phyloP scores from a whole-genome alignment of 306 rosid species.

The Sechiopsis laciniata region DNA sequence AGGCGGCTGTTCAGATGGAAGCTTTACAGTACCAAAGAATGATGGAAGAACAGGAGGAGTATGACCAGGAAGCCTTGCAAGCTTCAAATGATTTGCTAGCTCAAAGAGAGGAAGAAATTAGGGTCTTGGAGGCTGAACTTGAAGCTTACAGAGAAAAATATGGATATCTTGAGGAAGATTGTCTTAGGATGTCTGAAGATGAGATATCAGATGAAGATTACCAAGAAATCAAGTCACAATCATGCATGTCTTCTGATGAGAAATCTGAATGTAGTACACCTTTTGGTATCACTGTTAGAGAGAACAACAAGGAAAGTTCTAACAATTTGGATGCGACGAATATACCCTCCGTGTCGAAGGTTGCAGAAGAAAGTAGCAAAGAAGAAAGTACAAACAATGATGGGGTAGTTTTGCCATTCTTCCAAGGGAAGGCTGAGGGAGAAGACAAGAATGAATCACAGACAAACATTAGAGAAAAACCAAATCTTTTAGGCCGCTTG shows the following conservation, averaged over 20 bases:
- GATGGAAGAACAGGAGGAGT: slow-evolving; percentile 98
- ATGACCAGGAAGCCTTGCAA: slow-evolving; percentile 81
- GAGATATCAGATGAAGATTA: slow-evolving; percentile 25
- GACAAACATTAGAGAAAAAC: slow-evolving; percentile 45
- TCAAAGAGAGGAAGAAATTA: slow-evolving; percentile 64
- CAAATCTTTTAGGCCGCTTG: slow-evolving; percentile 43
- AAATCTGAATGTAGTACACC: slow-evolving; percentile 29
- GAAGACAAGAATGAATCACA: slow-evolving; percentile 21
- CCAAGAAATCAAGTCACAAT: slow-evolving; percentile 22
- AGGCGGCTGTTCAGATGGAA: slow-evolving; percentile 93
- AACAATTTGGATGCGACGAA: neutral
- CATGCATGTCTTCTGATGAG: slow-evolving; percentile 13
- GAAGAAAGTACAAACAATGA: neutral
- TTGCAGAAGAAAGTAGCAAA: neutral
- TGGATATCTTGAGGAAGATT: slow-evolving; percentile 38
- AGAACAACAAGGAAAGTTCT: slow-evolving; percentile 15
- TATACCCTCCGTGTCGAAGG: neutral
- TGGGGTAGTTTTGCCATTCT: neutral
- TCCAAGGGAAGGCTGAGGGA: neutral
- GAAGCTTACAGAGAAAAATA: slow-evolving; percentile 50
- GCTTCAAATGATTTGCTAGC: slow-evolving; percentile 59
- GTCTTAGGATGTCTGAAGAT: neutral
- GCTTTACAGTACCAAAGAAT: slow-evolving; percentile 93
- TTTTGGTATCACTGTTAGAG: slow-evolving; percentile 25
- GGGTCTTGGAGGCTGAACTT: slow-evolving; percentile 52